Evolutionary conservation across 2,329 filamentous ascomycete species (phyloP).

Genomic region (Lachnellula suecica): DNA sequence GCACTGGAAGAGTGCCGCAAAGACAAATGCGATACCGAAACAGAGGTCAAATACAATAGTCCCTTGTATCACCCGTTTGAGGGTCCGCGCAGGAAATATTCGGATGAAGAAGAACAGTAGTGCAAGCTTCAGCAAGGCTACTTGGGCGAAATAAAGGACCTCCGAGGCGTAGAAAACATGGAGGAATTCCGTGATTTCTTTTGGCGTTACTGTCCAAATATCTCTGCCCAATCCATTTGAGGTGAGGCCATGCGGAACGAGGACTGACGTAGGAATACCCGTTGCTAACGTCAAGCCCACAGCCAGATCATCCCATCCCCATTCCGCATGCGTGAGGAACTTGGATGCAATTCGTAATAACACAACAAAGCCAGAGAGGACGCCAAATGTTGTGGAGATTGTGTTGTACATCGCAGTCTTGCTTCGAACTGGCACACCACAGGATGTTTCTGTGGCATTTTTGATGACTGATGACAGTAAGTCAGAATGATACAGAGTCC

Average conservation of each 20-base stretch:
- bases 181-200: constrained; percentile 34
- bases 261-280: constrained; percentile 31
- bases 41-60: constrained; percentile 40
- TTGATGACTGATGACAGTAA: constrained; percentile 35
- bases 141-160: constrained; percentile 45
- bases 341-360: background rate
- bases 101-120: constrained; percentile 55
- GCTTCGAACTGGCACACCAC: constrained; percentile 29
- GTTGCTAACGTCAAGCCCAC: constrained; percentile 29
- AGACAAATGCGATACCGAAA: constrained; percentile 38
- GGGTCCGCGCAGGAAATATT: constrained; percentile 45
- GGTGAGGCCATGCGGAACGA: constrained; percentile 39
- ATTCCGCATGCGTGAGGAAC: constrained; percentile 23
- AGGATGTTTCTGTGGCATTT: constrained; percentile 40
- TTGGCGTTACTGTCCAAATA: constrained; percentile 15
- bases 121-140: constrained; percentile 49
- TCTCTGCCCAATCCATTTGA: constrained; percentile 22
- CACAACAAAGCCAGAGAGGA: constrained; percentile 31
- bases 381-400: background rate
- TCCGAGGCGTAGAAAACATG: constrained; percentile 44
- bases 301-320: constrained; percentile 37
- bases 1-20: constrained; percentile 48
- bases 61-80: constrained; percentile 42
- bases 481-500: background rate
- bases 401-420: background rate